Percentiles rank a stretch among this genome's conserved stretches.
phyloP scores from a whole-genome alignment of 768 basidiomycete genomes.

The Suillus ampliporus region DNA sequence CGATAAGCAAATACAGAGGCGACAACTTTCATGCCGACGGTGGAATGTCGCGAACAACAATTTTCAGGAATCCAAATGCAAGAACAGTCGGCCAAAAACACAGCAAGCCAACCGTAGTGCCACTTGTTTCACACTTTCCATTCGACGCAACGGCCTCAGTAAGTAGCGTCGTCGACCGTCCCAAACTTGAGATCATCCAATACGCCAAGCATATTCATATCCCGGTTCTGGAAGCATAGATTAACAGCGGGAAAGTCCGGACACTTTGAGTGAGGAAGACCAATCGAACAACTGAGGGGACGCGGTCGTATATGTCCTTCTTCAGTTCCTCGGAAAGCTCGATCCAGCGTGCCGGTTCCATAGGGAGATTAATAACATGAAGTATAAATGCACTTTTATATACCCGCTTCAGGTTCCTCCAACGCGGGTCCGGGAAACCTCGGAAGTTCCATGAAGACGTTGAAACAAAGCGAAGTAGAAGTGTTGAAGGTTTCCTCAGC shows the following conservation, averaged over 20 bases:
- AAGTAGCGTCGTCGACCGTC: neutral
- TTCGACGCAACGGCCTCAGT: neutral
- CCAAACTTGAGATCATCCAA: constrained; percentile 15
- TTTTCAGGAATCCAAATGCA: neutral
- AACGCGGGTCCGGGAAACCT: neutral
- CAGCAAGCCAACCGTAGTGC: too few species aligned
- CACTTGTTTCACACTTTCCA: neutral
- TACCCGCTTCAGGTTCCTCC: constrained; percentile 12
- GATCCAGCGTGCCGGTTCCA: constrained; percentile 13
- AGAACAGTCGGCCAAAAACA: neutral
- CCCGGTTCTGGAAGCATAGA: constrained; percentile 28
- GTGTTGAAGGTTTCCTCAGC: constrained; percentile 23
- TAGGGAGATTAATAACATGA: neutral
- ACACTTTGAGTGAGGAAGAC: neutral
- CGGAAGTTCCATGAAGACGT: constrained; percentile 26
- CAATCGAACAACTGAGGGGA: constrained; percentile 6
- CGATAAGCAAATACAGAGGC: neutral
- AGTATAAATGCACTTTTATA: constrained; percentile 36
- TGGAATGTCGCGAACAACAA: neutral
- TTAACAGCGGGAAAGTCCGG: constrained; percentile 19
- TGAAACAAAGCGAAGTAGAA: constrained; percentile 32
- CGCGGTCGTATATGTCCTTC: constrained; percentile 11
- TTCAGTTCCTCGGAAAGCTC: constrained; percentile 14
- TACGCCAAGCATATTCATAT: constrained; percentile 21
- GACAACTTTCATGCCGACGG: neutral